Base-by-base conservation (phyloP, 2,329 filamentous ascomycete genomes). In the Xylariaceae sp. region DNA sequence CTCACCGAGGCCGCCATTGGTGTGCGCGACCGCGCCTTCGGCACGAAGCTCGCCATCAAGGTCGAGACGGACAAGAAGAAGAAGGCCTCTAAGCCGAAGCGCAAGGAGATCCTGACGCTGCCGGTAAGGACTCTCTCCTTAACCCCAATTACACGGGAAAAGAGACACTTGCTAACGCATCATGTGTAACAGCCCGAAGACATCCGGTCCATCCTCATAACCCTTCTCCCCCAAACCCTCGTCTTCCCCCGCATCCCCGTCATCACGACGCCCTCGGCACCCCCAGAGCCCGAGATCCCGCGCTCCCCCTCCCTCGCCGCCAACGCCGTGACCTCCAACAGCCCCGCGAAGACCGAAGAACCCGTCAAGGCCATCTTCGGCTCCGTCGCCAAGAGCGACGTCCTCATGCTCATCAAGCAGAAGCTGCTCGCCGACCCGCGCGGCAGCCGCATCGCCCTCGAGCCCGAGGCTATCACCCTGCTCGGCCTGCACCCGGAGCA, bases 371-470 rank as follows among this genome's bases (percentile, higher is more conserved):
- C 73, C 60, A 78, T 79, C 59, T 78, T 74, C 64, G 77, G 77
- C 47, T 78, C 77, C 53, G 77, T 78, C 5, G 74, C 76, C 23
- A 63, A 67, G 51, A 62, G 54, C 55, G 75, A 78, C 65, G 68
- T 79, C 45, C 67, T 74, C 1, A 64, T 65, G 23, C 52, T 65
- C 23, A 66, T 78, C 65, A 73, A 72, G 56, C 70, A 72, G 55
- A 60, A 60, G n/a, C 66, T 78, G 52, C 64, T 68, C n/a, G 63
- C 57, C 5, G 71, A 73, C 56, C 61, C 64, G 17, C 70, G 72
- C 55, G 74, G 73, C 13, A 70, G 65, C 55, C 71, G 71, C 44
- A 65, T 77, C 2, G 65, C 67, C 15, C 67, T 78, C n/a, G 73
- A 73, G 51, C 64, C 69, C 7, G 70, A 72, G 15, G 66, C 71